A percentile compares a stretch with the other conserved stretches of the same genome.
Conservation (phyloP, 2,329 filamentous ascomycete species). For the Venturia asperata region DNA sequence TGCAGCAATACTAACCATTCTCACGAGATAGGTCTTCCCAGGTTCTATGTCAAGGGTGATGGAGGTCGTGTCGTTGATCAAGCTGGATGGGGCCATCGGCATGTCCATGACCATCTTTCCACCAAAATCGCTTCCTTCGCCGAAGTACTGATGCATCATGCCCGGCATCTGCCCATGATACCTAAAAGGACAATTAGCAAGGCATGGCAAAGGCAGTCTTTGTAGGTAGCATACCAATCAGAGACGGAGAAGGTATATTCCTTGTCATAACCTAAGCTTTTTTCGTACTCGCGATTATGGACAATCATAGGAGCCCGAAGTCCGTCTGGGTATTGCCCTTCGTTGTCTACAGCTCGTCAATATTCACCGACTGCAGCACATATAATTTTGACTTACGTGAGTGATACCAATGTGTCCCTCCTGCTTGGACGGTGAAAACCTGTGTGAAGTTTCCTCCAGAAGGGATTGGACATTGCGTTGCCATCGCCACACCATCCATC, state of each 20-base stretch:
- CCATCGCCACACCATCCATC: constrained; percentile 20
- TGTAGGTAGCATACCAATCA: constrained; percentile 58
- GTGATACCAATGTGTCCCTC: constrained; percentile 60
- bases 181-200: constrained; percentile 38
- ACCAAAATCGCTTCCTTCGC: not conserved
- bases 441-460: constrained; percentile 17
- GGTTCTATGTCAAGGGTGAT: constrained; percentile 39
- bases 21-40: constrained; percentile 55
- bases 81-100: constrained; percentile 20
- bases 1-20: constrained; percentile 27
- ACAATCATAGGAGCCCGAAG: constrained; percentile 60
- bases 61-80: constrained; percentile 56
- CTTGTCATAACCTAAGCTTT: constrained; percentile 45
- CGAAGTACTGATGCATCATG: constrained; percentile 4
- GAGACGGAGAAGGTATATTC: constrained; percentile 62
- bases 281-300: constrained; percentile 47
- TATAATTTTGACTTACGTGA: constrained; percentile 28
- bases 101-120: not conserved
- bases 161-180: constrained; percentile 6
- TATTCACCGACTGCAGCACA: not conserved
- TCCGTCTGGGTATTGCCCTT: constrained; percentile 59
- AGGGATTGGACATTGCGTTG: constrained; percentile 21
- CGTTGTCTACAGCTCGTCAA: constrained; percentile 41
- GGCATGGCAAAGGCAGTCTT: constrained; percentile 37
- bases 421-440: constrained; percentile 10